Conservation (phyloP, 768 basidiomycete species). For the Paxillus involutus region DNA sequence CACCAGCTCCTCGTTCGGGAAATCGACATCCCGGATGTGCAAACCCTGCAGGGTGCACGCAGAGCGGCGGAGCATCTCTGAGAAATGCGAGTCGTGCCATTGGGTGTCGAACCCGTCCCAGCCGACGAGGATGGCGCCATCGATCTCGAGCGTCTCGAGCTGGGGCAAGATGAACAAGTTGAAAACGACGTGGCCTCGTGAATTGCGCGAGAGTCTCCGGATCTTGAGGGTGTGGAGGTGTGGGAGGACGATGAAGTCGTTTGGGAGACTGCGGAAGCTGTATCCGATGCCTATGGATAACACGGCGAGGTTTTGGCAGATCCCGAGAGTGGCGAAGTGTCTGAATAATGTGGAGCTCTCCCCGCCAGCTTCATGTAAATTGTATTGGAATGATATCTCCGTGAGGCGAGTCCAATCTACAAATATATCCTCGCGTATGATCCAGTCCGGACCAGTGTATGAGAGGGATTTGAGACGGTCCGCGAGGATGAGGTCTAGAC, state of each 20-base stretch:
- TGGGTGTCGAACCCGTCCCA: slow-evolving; percentile 10
- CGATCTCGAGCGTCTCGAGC: slow-evolving; percentile 20
- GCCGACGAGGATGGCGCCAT: slow-evolving; percentile 17
- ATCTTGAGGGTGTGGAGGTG: slow-evolving; percentile 21
- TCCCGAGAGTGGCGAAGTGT: slow-evolving; percentile 14
- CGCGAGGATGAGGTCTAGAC: slow-evolving; percentile 19
- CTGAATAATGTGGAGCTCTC: slow-evolving; percentile 19
- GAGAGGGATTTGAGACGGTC: slow-evolving; percentile 18
- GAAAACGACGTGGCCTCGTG: slow-evolving; percentile 16
- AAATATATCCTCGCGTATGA: slow-evolving; percentile 19
- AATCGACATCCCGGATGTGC: background rate
- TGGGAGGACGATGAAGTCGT: slow-evolving; percentile 16
- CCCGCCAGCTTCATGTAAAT: slow-evolving; percentile 25
- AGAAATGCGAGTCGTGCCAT: background rate
- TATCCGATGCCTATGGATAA: slow-evolving; percentile 23
- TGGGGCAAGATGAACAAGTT: slow-evolving; percentile 22
- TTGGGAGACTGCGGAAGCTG: background rate
- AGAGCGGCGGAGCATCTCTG: background rate
- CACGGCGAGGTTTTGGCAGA: slow-evolving; percentile 19
- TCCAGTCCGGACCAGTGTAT: slow-evolving; percentile 25
- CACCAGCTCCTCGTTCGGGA: background rate
- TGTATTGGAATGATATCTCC: slow-evolving; percentile 23
- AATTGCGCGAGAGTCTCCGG: slow-evolving; percentile 19
- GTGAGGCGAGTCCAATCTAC: slow-evolving; percentile 25
- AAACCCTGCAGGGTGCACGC: background rate